Base-by-base conservation (phyloP, 2,329 filamentous ascomycete species). In the Colletotrichum karsti region DNA sequence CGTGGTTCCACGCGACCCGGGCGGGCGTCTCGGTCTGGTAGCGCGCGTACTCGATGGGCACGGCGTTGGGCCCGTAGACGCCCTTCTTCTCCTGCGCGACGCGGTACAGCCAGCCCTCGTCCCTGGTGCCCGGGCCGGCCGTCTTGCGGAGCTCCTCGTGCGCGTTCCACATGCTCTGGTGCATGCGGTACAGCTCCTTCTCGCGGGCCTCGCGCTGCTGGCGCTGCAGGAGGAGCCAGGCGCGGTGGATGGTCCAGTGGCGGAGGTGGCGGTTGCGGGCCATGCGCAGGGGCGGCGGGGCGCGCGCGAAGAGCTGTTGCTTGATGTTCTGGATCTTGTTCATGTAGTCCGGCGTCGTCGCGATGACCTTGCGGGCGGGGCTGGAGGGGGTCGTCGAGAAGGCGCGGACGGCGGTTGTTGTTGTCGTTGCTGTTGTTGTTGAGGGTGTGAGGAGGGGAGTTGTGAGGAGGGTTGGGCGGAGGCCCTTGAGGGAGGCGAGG, bases 161-260 rank as follows among this genome's bases (percentile, higher is more conserved):
- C 24, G 96, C 95, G 48, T 85, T 84, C 67, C 88, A 87, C 92
- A 99, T 98, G 76, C 89, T 89, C 76, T 93, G 91, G 82, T 95
- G 94, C 84, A 90, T 87, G 68, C 93, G 86, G 82, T 94, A 89
- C 51, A 98, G 87, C 78, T 95, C 93, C 61, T 86, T 82, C 77
- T 93, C 87, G 57, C 90, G 86, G 37, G 84, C 82, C 71, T 87
- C 84, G 54, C 90, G 90, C 74, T 90, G 87, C 77, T 92, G 88
- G 73, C 91, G 87, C 74, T 91, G 90, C 82, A 92, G 92, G 30
- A 98, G 86, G 75, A 93, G 87, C 94, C 95, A 98, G 22, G 95
- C 95, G 74, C 96, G 94, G 85, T 98, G 95, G 80, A 99, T 98
- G 57, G 96, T 98, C 96, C 96, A 99, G 86, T 99, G 96, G 51